Evolutionary conservation across 805 yeast genomes (phyloP), one percentile per base, ranked within the genome.

Genomic region (Zygosaccharomyces bisporus): DNA sequence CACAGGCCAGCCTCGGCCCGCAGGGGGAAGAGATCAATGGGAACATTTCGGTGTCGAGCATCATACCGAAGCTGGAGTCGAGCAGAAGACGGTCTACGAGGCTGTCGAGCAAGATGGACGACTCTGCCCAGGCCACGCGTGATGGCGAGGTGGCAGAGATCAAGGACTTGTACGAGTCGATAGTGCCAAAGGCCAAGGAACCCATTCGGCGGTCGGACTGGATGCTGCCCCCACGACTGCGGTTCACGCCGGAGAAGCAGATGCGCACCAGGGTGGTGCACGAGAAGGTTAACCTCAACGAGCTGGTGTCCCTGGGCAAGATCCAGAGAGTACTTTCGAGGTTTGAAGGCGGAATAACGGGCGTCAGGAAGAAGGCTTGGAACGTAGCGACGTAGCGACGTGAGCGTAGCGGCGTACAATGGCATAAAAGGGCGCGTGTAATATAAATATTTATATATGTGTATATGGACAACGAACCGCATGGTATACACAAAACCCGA

Each of bases 151-250:
- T 29, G 1, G 23, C 52, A 6, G 48, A 51, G 13, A 56, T 64
- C 7, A 49, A 52, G 17, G 61, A 58, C 39, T 46, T 64, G 5
- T 58, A 52, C 40, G 69, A 65, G 40, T 46, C 56, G 4, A 37
- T 64, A 20, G 61, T 64, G 1, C 54, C 61, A 1, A 65, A 65
- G 41, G 46, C 56, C 6, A 38, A 34, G 18, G 51, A 48, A 3
- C 68, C 69, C 5, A 47, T 46, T 14, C 52, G 69, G 50, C 54
- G 69, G 41, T 65, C 69, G 6, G 68, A 65, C 43, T 57, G 64
- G 60, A 43, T 65, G 2, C 44, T 65, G 24, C 65, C 65, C 14
- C 60, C 63, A 4, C 58, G 54, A 39, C 40, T 50, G 13, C 54
- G 61, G 19, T 64, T 55, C 37, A 53, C 61, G 2, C 63, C 66